Evolutionary conservation across 2,329 filamentous ascomycete genomes (phyloP).

Genomic region (Myriosclerotinia curreyana): DNA sequence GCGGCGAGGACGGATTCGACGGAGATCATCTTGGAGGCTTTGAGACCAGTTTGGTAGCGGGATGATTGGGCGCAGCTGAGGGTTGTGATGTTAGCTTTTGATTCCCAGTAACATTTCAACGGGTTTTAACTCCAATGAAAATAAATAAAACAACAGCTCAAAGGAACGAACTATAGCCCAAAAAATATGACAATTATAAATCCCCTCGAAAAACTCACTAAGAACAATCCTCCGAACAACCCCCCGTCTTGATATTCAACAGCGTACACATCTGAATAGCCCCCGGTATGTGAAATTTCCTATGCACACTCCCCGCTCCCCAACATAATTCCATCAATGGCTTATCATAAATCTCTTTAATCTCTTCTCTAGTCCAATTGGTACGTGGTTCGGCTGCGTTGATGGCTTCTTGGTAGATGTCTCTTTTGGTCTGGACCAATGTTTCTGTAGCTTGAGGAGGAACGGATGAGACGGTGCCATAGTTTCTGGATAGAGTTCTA

Average conservation of each 20-base stretch:
- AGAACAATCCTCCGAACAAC: constrained; percentile 87
- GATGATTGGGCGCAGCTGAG: constrained; percentile 73
- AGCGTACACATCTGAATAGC: constrained; percentile 90
- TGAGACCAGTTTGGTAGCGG: constrained; percentile 71
- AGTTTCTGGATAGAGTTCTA: neutral
- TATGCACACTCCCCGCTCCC: constrained; percentile 71
- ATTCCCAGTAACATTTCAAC: too few relatives aligned
- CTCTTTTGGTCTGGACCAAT: neutral
- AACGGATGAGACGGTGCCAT: constrained; percentile 17
- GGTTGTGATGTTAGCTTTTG: neutral
- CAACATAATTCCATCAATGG: constrained; percentile 76
- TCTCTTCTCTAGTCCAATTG: constrained; percentile 79
- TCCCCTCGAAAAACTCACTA: constrained; percentile 47
- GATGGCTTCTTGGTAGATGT: constrained; percentile 47
- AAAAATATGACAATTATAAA: neutral
- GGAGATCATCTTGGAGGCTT: constrained; percentile 73
- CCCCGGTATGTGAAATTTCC: constrained; percentile 78
- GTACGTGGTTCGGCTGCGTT: constrained; percentile 60
- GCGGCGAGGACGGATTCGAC: constrained; percentile 80
- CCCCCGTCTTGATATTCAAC: constrained; percentile 96
- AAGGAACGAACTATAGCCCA: too few relatives aligned
- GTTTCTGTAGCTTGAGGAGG: constrained; percentile 7
- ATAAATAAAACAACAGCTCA: too few relatives aligned
- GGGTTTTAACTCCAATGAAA: too few relatives aligned
- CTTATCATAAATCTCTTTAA: constrained; percentile 75